Conservation (phyloP, 371 early-diverging fungal species). For the Parasitella parasitica region DNA sequence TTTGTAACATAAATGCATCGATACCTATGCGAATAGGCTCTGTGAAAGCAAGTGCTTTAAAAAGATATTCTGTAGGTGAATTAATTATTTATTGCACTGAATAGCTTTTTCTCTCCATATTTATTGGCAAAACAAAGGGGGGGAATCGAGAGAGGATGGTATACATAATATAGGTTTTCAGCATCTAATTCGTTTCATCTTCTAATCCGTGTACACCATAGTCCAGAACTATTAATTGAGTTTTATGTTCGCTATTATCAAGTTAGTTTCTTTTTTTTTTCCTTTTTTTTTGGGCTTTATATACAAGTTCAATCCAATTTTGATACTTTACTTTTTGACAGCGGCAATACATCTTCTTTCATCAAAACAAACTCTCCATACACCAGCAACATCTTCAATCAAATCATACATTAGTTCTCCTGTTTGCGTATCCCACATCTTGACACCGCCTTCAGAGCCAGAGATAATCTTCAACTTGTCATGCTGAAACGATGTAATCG, state of each 20-base stretch:
- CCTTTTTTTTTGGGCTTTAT: too few relatives aligned
- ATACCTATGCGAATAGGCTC: too few relatives aligned
- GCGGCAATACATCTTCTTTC: conserved; percentile 84
- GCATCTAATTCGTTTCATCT: conserved; percentile 22
- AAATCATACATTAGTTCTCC: conserved; percentile 79
- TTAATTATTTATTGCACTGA: too few relatives aligned
- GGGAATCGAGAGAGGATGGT: background rate
- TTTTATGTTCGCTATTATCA: conserved; percentile 32
- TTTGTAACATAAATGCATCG: too few relatives aligned
- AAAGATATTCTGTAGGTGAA: too few relatives aligned
- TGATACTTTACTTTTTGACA: conserved; percentile 58
- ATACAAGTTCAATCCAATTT: too few relatives aligned
- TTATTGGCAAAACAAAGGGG: background rate
- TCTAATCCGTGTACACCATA: conserved; percentile 53
- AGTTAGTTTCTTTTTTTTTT: background rate
- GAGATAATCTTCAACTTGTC: conserved; percentile 85
- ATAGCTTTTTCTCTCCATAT: too few relatives aligned
- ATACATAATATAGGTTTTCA: background rate
- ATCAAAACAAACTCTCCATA: conserved; percentile 91
- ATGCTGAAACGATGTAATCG: conserved; percentile 95
- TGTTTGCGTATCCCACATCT: conserved; percentile 91
- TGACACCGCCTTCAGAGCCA: conserved; percentile 89
- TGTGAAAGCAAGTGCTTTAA: too few relatives aligned
- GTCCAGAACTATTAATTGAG: conserved; percentile 57
- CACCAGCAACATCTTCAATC: conserved; percentile 66